Conservation (phyloP, 306 rosid genomes). For the Cercis canadensis region DNA sequence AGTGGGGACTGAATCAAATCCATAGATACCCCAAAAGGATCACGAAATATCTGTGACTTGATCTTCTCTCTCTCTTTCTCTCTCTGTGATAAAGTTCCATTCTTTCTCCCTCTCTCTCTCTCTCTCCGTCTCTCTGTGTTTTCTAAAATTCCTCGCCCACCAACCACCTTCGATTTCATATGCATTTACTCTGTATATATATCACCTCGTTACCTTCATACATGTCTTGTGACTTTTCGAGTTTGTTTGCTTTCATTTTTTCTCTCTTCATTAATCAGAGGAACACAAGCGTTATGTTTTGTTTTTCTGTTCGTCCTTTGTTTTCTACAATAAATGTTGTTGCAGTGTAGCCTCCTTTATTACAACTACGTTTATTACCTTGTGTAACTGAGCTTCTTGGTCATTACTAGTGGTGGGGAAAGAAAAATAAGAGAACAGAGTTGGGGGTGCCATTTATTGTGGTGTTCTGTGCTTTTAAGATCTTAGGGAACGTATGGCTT, state of each 20-base stretch:
- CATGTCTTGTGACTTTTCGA: conserved; percentile 58
- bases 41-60: conserved; percentile 75
- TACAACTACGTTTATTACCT: conserved; percentile 44
- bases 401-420: not conserved
- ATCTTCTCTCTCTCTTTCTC: conserved; percentile 39
- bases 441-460: not conserved
- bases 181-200: conserved; percentile 43
- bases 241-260: conserved; percentile 16
- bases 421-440: not conserved
- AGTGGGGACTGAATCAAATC: conserved; percentile 70
- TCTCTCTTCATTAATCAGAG: conserved; percentile 28
- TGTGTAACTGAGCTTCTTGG: conserved; percentile 15
- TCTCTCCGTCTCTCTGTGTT: conserved; percentile 28
- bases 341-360: conserved; percentile 42
- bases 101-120: conserved; percentile 29
- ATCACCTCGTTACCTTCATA: conserved; percentile 45
- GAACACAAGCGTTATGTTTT: conserved; percentile 30
- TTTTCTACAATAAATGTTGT: conserved; percentile 28
- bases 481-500: conserved; percentile 42
- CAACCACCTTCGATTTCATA: conserved; percentile 49
- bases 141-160: conserved; percentile 58
- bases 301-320: conserved; percentile 29
- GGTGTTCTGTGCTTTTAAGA: not conserved
- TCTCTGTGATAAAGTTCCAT: conserved; percentile 22
- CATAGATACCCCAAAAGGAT: conserved; percentile 79